Evolutionary conservation across 139 green algal genomes (phyloP).

Genomic region (Coelastrella sp.): DNA sequence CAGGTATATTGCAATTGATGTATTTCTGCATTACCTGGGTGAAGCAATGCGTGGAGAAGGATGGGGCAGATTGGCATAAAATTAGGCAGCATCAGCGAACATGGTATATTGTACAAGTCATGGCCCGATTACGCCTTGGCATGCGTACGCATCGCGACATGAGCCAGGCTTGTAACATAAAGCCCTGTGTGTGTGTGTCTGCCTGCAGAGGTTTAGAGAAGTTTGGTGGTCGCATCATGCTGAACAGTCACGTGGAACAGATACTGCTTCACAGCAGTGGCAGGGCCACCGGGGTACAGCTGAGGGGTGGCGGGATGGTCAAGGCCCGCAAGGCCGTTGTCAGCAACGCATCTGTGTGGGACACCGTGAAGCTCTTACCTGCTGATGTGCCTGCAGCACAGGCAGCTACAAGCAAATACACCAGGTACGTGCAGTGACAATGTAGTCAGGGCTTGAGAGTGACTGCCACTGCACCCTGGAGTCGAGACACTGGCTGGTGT

Average conservation of each 20-base stretch:
- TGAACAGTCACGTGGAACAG: conserved; percentile 87
- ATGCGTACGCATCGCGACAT: too few relatives aligned
- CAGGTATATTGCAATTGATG: conserved; percentile 35
- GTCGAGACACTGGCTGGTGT: too few relatives aligned
- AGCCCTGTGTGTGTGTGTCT: not conserved
- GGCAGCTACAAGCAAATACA: conserved; percentile 2
- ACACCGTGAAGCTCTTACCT: conserved; percentile 88
- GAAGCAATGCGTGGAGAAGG: too few relatives aligned
- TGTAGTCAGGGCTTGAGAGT: too few relatives aligned
- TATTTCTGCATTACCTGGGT: too few relatives aligned
- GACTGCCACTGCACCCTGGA: too few relatives aligned
- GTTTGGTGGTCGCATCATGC: conserved; percentile 82
- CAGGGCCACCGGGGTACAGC: conserved; percentile 70
- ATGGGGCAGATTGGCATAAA: not conserved
- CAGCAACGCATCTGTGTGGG: conserved; percentile 85
- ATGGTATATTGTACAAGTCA: not conserved
- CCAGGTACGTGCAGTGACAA: not conserved
- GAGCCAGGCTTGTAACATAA: not conserved
- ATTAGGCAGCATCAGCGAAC: not conserved
- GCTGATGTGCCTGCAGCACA: not conserved
- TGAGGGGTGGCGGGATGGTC: conserved; percentile 76
- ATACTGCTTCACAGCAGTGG: conserved; percentile 72
- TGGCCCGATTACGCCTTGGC: too few relatives aligned
- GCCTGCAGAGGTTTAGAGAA: conserved; percentile 84
- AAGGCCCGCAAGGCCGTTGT: conserved; percentile 72